phyloP scores from a whole-genome alignment of 1,284 basidiomycete species.

The Puccinia coronata region DNA sequence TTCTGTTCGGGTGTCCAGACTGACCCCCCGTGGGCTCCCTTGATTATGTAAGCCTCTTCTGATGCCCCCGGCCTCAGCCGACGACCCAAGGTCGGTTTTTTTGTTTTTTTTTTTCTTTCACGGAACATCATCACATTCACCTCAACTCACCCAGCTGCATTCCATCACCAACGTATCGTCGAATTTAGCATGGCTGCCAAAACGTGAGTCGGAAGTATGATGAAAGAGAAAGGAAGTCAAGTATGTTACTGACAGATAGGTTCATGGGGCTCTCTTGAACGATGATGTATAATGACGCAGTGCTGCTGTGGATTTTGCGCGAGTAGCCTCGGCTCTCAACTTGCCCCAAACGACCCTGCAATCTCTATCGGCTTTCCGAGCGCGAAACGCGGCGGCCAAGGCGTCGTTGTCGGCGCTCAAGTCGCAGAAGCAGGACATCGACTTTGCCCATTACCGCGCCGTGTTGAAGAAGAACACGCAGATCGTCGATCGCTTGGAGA shows the following conservation, averaged over 20 bases:
- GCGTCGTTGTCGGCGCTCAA: slow-evolving; percentile 65
- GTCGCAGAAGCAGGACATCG: slow-evolving; percentile 63
- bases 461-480: slow-evolving; percentile 84
- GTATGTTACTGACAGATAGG: background rate
- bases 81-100: too few relatives aligned
- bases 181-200: slow-evolving; percentile 34
- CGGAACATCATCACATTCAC: slow-evolving; percentile 7
- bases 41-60: too few relatives aligned
- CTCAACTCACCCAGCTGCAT: background rate
- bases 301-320: slow-evolving; percentile 53
- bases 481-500: slow-evolving; percentile 89
- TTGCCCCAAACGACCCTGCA: slow-evolving; percentile 58
- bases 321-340: slow-evolving; percentile 56
- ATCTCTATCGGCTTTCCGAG: slow-evolving; percentile 90
- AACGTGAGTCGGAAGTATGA: background rate
- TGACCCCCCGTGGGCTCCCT: too few relatives aligned
- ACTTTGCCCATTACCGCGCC: slow-evolving; percentile 87
- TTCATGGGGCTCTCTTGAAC: background rate
- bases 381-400: slow-evolving; percentile 85
- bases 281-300: background rate
- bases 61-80: too few relatives aligned
- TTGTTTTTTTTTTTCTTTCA: too few relatives aligned
- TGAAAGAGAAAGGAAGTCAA: background rate
- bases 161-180: background rate
- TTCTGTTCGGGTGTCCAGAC: too few relatives aligned